Evolutionary conservation across 345 rosid genomes (phyloP).

Genomic region (Durio zibethinus): DNA sequence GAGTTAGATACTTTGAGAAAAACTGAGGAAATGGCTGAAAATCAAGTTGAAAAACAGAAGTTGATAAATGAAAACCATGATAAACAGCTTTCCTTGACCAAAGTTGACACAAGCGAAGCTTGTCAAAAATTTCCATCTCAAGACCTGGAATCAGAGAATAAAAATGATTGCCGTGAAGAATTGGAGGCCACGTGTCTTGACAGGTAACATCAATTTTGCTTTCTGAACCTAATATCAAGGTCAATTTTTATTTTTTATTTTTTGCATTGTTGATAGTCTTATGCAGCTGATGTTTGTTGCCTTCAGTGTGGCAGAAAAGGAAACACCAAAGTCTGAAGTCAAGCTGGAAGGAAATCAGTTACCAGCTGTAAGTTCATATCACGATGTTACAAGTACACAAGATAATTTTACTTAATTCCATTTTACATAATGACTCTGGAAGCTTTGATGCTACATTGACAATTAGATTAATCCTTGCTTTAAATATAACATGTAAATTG

Average conservation of each 20-base stretch:
- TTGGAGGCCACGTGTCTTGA: conserved; percentile 47
- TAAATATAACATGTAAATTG: background rate
- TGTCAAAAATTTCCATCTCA: conserved; percentile 29
- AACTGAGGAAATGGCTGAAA: conserved; percentile 31
- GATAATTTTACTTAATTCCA: background rate
- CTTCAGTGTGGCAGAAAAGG: conserved; percentile 50
- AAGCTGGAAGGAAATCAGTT: conserved; percentile 47
- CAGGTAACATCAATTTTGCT: conserved; percentile 36
- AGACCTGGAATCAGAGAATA: conserved; percentile 46
- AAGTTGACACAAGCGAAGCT: conserved; percentile 36
- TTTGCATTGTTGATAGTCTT: conserved; percentile 16
- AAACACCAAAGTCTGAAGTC: conserved; percentile 28
- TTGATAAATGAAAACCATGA: conserved; percentile 34
- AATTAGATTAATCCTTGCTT: too few relatives aligned
- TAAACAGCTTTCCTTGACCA: conserved; percentile 32
- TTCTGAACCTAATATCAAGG: background rate
- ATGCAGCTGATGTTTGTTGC: conserved; percentile 16
- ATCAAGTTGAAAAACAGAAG: conserved; percentile 38
- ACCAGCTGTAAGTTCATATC: conserved; percentile 54
- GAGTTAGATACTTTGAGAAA: conserved; percentile 39
- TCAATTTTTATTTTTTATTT: too few relatives aligned
- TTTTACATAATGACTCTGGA: background rate
- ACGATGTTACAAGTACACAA: background rate
- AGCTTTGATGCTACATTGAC: background rate
- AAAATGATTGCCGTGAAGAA: conserved; percentile 41